Conservation (phyloP, 2,329 filamentous ascomycete species). For the Didymella glomerata region DNA sequence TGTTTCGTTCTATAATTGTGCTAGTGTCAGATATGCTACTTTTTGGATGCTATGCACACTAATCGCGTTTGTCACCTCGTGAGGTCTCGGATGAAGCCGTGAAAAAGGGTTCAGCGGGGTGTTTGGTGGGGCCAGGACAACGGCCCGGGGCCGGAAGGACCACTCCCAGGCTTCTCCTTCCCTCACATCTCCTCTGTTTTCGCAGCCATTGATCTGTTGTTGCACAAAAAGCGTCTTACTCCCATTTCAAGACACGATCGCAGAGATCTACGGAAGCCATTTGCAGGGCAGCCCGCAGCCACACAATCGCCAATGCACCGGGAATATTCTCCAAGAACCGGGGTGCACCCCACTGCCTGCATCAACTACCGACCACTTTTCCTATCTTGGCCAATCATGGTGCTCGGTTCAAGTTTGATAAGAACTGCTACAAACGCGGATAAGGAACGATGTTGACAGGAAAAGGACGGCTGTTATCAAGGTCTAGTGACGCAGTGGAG, state of each 20-base stretch:
- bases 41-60: neutral
- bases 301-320: neutral
- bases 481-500: slow-evolving; percentile 20
- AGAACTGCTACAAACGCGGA: slow-evolving; percentile 24
- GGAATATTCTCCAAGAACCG: slow-evolving; percentile 1
- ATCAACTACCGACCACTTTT: slow-evolving; percentile 12
- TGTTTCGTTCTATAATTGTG: neutral
- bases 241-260: neutral
- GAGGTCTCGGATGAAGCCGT: slow-evolving; percentile 6
- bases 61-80: slow-evolving; percentile 9
- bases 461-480: slow-evolving; percentile 23
- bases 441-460: neutral
- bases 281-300: neutral
- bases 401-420: slow-evolving; percentile 27
- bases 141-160: slow-evolving; percentile 4
- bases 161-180: neutral
- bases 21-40: neutral
- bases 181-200: neutral
- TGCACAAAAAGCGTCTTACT: neutral
- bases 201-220: neutral
- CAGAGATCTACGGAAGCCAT: neutral
- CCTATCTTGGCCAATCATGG: slow-evolving; percentile 36
- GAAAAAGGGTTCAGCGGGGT: slow-evolving; percentile 12
- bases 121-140: slow-evolving; percentile 17
- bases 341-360: slow-evolving; percentile 27